Conservation (phyloP, 2,329 filamentous ascomycete species). For the Mycosphaerella sp. region DNA sequence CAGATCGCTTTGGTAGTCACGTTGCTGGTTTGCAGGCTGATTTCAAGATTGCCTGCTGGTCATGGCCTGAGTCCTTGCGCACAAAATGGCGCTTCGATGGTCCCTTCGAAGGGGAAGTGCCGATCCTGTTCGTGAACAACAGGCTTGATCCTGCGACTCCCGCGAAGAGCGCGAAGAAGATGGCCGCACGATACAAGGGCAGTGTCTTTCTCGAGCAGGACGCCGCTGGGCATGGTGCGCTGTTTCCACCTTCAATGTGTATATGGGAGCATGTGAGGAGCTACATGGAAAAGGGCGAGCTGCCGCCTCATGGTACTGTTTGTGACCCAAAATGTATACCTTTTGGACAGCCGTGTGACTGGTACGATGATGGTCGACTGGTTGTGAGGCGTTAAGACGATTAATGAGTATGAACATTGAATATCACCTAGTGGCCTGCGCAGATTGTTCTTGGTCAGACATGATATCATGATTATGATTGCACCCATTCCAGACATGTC, state of each 20-base stretch:
- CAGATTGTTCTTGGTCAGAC: too few species aligned
- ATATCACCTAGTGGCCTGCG: too few species aligned
- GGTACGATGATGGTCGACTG: conserved; percentile 2
- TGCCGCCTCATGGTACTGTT: conserved; percentile 27
- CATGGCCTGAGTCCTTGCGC: conserved; percentile 19
- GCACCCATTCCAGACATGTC: too few species aligned
- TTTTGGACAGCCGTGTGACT: conserved; percentile 11
- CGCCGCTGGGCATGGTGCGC: conserved; percentile 30
- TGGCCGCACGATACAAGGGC: conserved; percentile 32
- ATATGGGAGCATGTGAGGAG: conserved; percentile 27
- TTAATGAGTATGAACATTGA: not conserved
- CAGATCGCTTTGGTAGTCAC: conserved; percentile 16
- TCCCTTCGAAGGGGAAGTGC: conserved; percentile 16
- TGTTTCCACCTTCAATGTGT: conserved; percentile 25
- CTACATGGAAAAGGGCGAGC: conserved; percentile 32
- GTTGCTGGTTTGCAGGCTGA: conserved; percentile 18
- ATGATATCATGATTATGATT: too few species aligned
- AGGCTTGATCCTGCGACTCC: conserved; percentile 34
- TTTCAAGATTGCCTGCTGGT: conserved; percentile 23
- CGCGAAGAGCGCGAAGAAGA: conserved; percentile 30
- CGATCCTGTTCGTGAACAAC: conserved; percentile 23
- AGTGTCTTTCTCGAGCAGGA: conserved; percentile 32
- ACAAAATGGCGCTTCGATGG: conserved; percentile 22
- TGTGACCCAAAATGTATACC: conserved; percentile 24
- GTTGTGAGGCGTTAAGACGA: not conserved